Percentiles rank a stretch among this genome's conserved stretches.
These are phyloP conservation scores for Soucietia sequanensis DNA, from an alignment of 805 yeast genomes.

Conservation along the genomic window DNA sequence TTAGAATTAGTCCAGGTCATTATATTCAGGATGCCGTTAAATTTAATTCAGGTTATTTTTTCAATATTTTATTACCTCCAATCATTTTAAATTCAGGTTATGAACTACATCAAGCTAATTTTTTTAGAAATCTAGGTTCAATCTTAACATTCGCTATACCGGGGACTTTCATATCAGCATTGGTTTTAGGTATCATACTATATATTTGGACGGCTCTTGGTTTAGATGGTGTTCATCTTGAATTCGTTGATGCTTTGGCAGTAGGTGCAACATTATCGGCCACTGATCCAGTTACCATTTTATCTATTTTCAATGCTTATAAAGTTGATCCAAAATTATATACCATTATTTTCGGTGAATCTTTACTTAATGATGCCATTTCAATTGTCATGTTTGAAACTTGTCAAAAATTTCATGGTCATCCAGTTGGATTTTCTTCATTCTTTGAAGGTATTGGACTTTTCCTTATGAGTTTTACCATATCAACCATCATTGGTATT, in stretches of 20 bases:
- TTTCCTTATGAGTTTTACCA: constrained; percentile 88
- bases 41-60: constrained; percentile 90
- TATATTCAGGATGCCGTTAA: constrained; percentile 96
- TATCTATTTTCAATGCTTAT: constrained; percentile 94
- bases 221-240: constrained; percentile 79
- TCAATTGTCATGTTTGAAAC: constrained; percentile 99
- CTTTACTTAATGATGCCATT: constrained; percentile 92
- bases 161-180: constrained; percentile 90
- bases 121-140: constrained; percentile 87
- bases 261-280: constrained; percentile 98
- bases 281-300: constrained; percentile 96
- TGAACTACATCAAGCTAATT: constrained; percentile 93
- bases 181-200: constrained; percentile 84
- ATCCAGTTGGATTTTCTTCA: constrained; percentile 66
- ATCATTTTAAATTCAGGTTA: constrained; percentile 95
- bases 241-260: constrained; percentile 95
- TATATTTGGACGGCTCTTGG: constrained; percentile 92
- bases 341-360: constrained; percentile 96
- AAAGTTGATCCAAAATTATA: constrained; percentile 97
- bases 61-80: constrained; percentile 92
- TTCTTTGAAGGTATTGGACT: constrained; percentile 91
- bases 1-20: constrained; percentile 92
- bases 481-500: constrained; percentile 87
- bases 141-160: constrained; percentile 94
- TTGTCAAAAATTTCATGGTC: constrained; percentile 92